Conservation (phyloP, 768 basidiomycete genomes). For the Fibroporia radiculosa region DNA sequence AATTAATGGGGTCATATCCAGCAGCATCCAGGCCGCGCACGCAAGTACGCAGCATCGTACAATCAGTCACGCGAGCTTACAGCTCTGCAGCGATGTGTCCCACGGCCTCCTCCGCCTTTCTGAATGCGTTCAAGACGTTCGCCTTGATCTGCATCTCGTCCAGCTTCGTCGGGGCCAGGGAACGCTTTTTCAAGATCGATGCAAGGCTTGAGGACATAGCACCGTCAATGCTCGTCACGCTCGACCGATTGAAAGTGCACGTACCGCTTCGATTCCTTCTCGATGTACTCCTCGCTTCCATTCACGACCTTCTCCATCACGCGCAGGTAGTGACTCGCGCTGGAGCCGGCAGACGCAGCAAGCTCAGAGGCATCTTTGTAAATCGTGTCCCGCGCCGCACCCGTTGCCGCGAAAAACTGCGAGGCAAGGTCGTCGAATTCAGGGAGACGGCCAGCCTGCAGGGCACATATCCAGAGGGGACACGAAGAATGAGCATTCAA, state of each 20-base stretch:
- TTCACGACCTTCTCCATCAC: conserved; percentile 84
- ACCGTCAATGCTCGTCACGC: too few relatives aligned
- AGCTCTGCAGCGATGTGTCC: conserved; percentile 16
- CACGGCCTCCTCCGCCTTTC: conserved; percentile 18
- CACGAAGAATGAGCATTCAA: background rate
- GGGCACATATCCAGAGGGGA: background rate
- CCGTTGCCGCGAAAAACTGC: conserved; percentile 60
- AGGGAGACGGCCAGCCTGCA: conserved; percentile 72
- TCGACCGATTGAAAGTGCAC: conserved; percentile 18
- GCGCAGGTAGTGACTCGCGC: conserved; percentile 73
- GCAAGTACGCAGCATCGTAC: background rate
- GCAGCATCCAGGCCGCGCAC: too few relatives aligned
- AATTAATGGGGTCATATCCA: too few relatives aligned
- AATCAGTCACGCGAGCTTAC: conserved; percentile 5
- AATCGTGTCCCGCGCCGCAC: conserved; percentile 50
- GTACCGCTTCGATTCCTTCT: conserved; percentile 82
- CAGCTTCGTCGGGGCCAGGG: conserved; percentile 67
- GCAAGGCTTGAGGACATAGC: conserved; percentile 11
- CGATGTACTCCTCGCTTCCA: conserved; percentile 65
- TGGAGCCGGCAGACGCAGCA: conserved; percentile 39
- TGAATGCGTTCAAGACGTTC: conserved; percentile 73
- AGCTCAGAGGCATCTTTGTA: conserved; percentile 55
- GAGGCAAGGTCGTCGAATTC: conserved; percentile 73
- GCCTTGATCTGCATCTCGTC: conserved; percentile 92
- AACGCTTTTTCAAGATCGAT: conserved; percentile 66